Conservation (phyloP, 2,329 filamentous ascomycete species). For the Aspergillus pseudoviridinutans region DNA sequence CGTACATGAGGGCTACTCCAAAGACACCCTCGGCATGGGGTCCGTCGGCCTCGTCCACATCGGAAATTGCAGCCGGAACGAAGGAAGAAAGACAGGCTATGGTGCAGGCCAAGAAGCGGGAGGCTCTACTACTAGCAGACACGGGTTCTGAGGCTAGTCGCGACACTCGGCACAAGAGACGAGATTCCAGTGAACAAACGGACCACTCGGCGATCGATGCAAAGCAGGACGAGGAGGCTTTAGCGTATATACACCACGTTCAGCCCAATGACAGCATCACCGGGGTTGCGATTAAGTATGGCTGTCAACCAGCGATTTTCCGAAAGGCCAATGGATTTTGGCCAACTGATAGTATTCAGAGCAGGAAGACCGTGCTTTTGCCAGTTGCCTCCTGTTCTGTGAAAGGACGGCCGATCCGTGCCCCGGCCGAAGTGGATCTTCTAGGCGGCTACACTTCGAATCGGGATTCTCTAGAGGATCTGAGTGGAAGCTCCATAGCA, state of each 20-base stretch:
- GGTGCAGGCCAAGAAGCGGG: constrained; percentile 46
- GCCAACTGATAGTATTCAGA: constrained; percentile 88
- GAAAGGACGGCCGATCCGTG: constrained; percentile 61
- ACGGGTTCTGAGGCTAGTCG: constrained; percentile 34
- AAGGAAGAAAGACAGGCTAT: constrained; percentile 44
- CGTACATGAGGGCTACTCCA: constrained; percentile 23
- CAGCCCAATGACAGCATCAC: constrained; percentile 80
- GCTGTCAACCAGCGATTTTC: constrained; percentile 77
- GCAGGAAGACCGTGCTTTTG: constrained; percentile 72
- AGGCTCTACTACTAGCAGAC: constrained; percentile 43
- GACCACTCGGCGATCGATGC: constrained; percentile 25
- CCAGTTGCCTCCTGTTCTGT: constrained; percentile 86
- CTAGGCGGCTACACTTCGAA: constrained; percentile 16
- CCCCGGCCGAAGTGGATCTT: constrained; percentile 27
- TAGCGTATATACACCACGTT: constrained; percentile 89
- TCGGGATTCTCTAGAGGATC: constrained; percentile 26
- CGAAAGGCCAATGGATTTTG: constrained; percentile 89
- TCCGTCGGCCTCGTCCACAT: constrained; percentile 30
- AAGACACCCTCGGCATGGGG: constrained; percentile 38
- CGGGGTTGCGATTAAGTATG: constrained; percentile 84
- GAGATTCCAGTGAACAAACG: constrained; percentile 39
- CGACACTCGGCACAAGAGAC: constrained; percentile 42
- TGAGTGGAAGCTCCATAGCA: constrained; percentile 32
- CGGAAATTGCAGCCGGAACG: constrained; percentile 35
- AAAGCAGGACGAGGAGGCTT: constrained; percentile 65